These are phyloP conservation scores for Nepenthes gracilis DNA, from an alignment of 148 eudicot species.

Conservation along the genomic window DNA sequence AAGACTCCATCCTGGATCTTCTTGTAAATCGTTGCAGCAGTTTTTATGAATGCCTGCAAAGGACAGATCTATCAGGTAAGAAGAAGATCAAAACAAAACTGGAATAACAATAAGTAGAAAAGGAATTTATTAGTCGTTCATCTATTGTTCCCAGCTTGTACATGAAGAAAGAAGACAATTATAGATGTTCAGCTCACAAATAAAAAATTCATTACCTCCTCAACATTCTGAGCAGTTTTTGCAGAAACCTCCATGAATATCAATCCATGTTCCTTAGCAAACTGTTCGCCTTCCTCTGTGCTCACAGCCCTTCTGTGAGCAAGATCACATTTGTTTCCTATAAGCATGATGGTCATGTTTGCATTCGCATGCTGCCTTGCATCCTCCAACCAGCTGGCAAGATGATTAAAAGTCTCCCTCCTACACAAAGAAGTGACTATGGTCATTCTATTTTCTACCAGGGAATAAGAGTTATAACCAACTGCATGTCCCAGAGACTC, in stretches of 20 bases:
- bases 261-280: constrained; percentile 49
- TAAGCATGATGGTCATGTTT: constrained; percentile 49
- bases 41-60: constrained; percentile 38
- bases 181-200: background rate
- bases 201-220: constrained; percentile 24
- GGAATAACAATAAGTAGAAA: too few relatives aligned
- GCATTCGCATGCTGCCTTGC: constrained; percentile 49
- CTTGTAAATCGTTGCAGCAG: constrained; percentile 37
- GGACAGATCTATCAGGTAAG: constrained; percentile 1
- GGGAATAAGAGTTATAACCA: too few relatives aligned
- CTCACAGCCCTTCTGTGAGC: constrained; percentile 49
- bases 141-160: background rate
- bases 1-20: constrained; percentile 48
- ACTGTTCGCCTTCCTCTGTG: constrained; percentile 52
- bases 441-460: too few relatives aligned
- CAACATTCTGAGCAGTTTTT: constrained; percentile 47
- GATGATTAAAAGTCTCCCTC: constrained; percentile 57
- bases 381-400: constrained; percentile 56
- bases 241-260: constrained; percentile 52
- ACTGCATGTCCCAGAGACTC: too few relatives aligned
- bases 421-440: constrained; percentile 10
- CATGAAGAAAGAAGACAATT: constrained; percentile 1
- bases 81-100: background rate
- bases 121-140: background rate
- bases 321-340: constrained; percentile 45